Conservation (phyloP, 108 stramenopile genomes). For the Cyclotella cryptica region DNA sequence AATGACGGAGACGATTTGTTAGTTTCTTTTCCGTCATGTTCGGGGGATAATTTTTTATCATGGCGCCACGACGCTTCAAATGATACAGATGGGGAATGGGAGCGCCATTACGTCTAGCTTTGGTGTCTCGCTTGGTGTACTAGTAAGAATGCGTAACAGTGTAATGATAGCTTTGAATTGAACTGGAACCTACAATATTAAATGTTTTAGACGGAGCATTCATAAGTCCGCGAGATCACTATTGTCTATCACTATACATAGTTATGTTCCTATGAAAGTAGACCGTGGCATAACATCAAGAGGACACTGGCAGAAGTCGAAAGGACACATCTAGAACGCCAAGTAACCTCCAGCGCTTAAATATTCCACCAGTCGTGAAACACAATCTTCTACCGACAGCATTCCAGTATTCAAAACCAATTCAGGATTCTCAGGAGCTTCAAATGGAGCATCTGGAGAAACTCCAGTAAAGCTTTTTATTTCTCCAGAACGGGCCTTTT, state of each 20-base stretch:
- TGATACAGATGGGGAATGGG: background rate
- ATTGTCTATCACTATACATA: no score
- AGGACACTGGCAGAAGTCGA: no score
- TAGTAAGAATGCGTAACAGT: background rate
- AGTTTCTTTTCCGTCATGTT: background rate
- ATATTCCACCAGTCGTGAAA: constrained; percentile 24
- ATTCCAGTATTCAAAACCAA: constrained; percentile 62
- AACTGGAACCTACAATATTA: no score
- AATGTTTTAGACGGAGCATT: no score
- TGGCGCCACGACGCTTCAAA: background rate
- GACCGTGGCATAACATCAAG: background rate
- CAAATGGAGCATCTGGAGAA: constrained; percentile 79
- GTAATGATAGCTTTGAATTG: background rate
- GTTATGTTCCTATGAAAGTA: no score
- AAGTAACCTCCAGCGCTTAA: constrained; percentile 39
- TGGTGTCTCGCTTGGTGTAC: background rate
- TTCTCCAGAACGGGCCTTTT: constrained; percentile 84
- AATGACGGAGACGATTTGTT: background rate
- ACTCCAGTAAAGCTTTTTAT: constrained; percentile 93
- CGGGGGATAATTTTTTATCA: background rate
- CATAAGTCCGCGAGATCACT: no score
- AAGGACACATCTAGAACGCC: background rate
- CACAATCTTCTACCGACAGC: constrained; percentile 46
- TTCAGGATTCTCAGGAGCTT: constrained; percentile 81
- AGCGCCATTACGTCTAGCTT: background rate